Percentiles rank a stretch among this genome's conserved stretches.
Evolutionary conservation across 441 rosid genomes (phyloP).

Genomic region (Croton laevigatus): DNA sequence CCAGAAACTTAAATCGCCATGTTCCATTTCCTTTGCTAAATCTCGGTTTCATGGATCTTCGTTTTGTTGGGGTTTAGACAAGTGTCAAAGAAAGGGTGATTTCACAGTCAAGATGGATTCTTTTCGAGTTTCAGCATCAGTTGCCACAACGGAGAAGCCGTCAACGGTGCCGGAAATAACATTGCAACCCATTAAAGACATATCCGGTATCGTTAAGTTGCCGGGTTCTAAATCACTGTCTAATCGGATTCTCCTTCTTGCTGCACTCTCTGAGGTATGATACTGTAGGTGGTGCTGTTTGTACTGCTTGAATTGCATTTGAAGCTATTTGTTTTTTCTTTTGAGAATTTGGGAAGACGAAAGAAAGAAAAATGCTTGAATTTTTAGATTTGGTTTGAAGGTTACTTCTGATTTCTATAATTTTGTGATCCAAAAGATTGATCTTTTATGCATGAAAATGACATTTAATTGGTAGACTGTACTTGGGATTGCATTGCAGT

Average conservation of each 20-base stretch:
- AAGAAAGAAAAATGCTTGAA: background rate
- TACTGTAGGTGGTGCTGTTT: background rate
- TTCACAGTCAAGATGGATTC: constrained; percentile 19
- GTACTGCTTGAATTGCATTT: background rate
- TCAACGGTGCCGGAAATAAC: constrained; percentile 68
- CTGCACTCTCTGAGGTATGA: constrained; percentile 85
- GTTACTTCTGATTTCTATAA: background rate
- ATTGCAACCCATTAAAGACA: constrained; percentile 79
- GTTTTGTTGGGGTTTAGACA: constrained; percentile 32
- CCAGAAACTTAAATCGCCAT: constrained; percentile 24
- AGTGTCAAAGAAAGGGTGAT: constrained; percentile 14
- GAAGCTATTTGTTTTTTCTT: background rate
- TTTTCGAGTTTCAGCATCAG: constrained; percentile 56
- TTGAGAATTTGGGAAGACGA: background rate
- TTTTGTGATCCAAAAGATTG: background rate
- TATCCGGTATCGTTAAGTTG: constrained; percentile 73
- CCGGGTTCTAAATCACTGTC: constrained; percentile 97
- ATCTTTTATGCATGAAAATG: background rate
- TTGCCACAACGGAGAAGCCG: constrained; percentile 60
- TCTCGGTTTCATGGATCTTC: constrained; percentile 31
- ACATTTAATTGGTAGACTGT: background rate
- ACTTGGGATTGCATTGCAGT: background rate
- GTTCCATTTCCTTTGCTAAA: constrained; percentile 37
- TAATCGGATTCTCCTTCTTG: constrained; percentile 88
- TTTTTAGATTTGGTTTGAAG: background rate